Base-by-base conservation (phyloP, 2,329 filamentous ascomycete species). In the Fusarium multiceps region DNA sequence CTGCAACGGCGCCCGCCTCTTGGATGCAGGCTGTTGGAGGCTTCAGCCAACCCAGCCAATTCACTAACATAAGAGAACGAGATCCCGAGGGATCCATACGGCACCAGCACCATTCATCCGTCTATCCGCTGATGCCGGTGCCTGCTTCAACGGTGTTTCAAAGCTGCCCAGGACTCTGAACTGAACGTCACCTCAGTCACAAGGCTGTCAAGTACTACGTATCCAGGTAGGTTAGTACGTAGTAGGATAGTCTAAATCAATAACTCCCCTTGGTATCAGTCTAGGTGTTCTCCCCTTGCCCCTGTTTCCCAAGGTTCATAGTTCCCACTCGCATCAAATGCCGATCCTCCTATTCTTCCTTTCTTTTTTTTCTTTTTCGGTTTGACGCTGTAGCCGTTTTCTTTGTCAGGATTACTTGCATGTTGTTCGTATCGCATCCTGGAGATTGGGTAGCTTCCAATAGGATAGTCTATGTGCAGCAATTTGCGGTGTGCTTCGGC, bases 261-360 rank as follows among this genome's bases (percentile, higher is more conserved):
- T 40, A 27, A 51, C 48, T 51, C 32, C 32, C 9, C 32, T 37
- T 25, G 21, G 32, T 57, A 37, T 37, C 40, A 32, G 32, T 55
- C 41, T 55, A 32, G 18, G 18, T 37, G 34, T 6, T 16, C 21
- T 34, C 59, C 47, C 41, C 21, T 41, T 55, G 45, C 32, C 61
- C 61, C 57, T 63, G 58, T 55, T 56, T 50, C 51, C 43, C 55
- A 30, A 25, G 54, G 43, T 37, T 66, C 46, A 37, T 18, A 50
- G 37, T 46, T 55, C 55, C 54, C 21, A 62, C 67, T 68, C 56
- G 59, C 59, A 68, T 30, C 45, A 45, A 23, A 49, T 53, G 67
- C 42, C 62, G 63, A 74, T 74, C 69, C 69, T 72, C 67, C 67
- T 70, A 65, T 72, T 60, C 58, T 62, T 9, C n/a, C 34, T 28